Evolutionary conservation across 2,329 filamentous ascomycete genomes (phyloP).

Genomic region (Pseudogymnoascus sp.): DNA sequence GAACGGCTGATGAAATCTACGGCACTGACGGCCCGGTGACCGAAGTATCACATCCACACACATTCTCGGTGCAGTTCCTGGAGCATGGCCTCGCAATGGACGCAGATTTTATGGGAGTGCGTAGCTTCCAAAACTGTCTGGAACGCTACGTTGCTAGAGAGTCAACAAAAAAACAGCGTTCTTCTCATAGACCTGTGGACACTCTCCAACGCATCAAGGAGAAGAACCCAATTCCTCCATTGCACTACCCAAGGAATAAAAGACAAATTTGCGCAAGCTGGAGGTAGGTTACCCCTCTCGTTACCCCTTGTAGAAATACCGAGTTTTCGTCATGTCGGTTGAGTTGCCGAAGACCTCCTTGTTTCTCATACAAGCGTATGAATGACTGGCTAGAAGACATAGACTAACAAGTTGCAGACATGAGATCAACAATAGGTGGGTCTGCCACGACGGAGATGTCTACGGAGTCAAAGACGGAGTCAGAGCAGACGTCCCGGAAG

Average conservation of each 20-base stretch:
- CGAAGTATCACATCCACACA: background rate
- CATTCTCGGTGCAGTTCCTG: background rate
- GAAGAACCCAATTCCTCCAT: slow-evolving; percentile 1
- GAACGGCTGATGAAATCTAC: background rate
- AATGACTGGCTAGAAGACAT: background rate
- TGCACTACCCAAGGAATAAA: background rate
- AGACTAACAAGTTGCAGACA: background rate
- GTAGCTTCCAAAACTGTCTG: background rate
- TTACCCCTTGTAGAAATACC: background rate
- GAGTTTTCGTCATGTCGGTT: background rate
- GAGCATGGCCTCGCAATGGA: background rate
- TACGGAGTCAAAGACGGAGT: background rate
- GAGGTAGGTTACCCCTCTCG: background rate
- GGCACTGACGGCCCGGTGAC: background rate
- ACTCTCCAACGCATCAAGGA: background rate
- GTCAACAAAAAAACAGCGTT: background rate
- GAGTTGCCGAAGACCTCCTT: background rate
- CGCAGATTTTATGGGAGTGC: background rate
- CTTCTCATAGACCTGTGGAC: background rate
- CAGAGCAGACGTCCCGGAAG: background rate
- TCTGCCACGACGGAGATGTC: background rate
- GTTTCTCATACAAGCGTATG: background rate
- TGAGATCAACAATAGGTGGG: background rate
- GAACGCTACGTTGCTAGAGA: background rate
- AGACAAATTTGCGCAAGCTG: background rate